A percentile compares a stretch with the other conserved stretches of the same genome.
Evolutionary conservation across 257 asterid genomes (phyloP).

Genomic region (Parsonsia alboflavescens): DNA sequence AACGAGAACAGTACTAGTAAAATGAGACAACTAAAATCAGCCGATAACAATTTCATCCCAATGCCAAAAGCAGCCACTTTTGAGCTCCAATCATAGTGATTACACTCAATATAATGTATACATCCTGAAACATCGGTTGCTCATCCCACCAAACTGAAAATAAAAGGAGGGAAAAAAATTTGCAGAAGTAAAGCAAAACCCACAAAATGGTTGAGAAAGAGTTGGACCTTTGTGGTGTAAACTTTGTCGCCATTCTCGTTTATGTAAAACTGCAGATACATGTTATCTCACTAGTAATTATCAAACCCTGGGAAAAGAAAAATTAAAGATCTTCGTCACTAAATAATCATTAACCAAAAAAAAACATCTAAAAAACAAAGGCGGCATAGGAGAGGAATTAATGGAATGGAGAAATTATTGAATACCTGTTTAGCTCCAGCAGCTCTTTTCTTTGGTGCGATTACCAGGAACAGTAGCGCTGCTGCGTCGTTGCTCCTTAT

Average conservation of each 20-base stretch:
- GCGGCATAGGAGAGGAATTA: neutral
- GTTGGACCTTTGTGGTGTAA: constrained; percentile 54
- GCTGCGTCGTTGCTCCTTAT: neutral
- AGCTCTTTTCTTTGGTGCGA: neutral
- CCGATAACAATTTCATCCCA: neutral
- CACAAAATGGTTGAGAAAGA: neutral
- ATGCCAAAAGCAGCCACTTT: no score
- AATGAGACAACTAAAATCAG: neutral
- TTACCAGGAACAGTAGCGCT: neutral
- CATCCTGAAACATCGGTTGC: neutral
- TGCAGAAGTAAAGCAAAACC: neutral
- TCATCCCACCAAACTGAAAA: neutral
- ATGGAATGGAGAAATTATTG: neutral
- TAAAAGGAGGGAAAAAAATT: neutral
- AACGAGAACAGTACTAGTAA: neutral
- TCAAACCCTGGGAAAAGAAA: neutral
- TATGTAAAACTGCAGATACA: constrained; percentile 52
- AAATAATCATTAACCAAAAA: neutral
- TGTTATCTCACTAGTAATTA: constrained; percentile 11
- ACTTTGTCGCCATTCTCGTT: constrained; percentile 58
- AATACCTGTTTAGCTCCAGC: neutral
- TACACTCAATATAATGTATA: neutral
- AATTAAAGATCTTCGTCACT: neutral
- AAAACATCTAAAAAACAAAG: no score
- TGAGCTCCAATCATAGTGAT: neutral